Evolutionary conservation across 768 basidiomycete species (phyloP).

Genomic region (Flagelloscypha sp.): DNA sequence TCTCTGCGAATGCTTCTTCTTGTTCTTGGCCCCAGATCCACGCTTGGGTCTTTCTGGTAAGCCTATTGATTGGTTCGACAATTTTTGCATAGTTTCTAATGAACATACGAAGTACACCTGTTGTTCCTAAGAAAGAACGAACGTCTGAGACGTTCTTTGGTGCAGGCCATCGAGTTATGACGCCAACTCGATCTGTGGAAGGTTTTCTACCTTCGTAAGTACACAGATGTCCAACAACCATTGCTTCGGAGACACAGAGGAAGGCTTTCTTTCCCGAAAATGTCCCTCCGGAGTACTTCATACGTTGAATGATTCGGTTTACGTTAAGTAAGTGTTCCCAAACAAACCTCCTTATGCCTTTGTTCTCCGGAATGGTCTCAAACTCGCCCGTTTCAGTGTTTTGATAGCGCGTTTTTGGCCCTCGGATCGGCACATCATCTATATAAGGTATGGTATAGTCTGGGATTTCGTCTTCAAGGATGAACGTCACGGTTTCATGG

Average conservation of each 20-base stretch:
- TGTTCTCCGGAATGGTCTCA: constrained; percentile 15
- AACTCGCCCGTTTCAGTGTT: constrained; percentile 11
- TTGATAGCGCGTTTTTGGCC: constrained; percentile 15
- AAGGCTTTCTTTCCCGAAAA: constrained; percentile 21
- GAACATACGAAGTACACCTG: constrained; percentile 11
- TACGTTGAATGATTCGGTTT: constrained; percentile 26
- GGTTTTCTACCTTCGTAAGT: constrained; percentile 24
- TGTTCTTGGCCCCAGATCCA: constrained; percentile 16
- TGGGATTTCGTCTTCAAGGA: constrained; percentile 24
- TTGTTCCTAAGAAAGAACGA: constrained; percentile 14
- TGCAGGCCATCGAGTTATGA: constrained; percentile 17
- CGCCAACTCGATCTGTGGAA: constrained; percentile 15
- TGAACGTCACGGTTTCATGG: constrained; percentile 23
- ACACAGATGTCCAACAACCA: constrained; percentile 27
- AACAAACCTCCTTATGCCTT: constrained; percentile 21
- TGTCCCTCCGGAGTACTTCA: constrained; percentile 25
- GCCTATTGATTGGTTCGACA: constrained; percentile 5
- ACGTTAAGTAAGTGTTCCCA: constrained; percentile 30
- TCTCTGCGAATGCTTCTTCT: constrained; percentile 13
- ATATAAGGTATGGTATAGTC: constrained; percentile 18
- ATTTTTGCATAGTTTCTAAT: constrained; percentile 14
- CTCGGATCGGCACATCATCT: constrained; percentile 24
- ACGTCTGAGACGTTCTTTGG: constrained; percentile 11
- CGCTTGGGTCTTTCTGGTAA: constrained; percentile 10
- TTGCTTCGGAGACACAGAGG: constrained; percentile 9